Base-by-base conservation (phyloP, 345 rosid species). In the Carallia pectinifolia region DNA sequence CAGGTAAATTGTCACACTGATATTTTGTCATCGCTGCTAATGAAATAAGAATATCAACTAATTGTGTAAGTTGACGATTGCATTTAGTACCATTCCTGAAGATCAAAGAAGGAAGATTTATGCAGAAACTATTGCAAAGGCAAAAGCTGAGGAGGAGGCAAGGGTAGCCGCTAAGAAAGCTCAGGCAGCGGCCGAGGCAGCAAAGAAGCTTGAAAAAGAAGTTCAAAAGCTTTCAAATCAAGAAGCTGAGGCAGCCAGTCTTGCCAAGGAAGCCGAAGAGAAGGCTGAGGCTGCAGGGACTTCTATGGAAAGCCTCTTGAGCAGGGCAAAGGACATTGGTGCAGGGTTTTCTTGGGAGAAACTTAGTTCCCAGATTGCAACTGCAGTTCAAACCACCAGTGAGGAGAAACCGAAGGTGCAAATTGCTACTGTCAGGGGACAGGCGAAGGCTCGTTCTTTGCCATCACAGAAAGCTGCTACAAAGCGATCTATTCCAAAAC, bases 351-450 rank as follows among this genome's bases (percentile, higher is more conserved):
- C 96, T 23, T 86, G 93, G 87, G 89, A 85, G 7, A 88, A 87
- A 62, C 52, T 94, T 2, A 74, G 96, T 40, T 86, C 94, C 58
- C 94, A 91, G 82, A 31, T 91, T 13, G 40, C 85, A 5, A 83
- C 74, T 27, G 84, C 93, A 17, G 86, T 77, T 74, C 88, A 80
- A 70, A 82, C 80, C 38, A 64, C 80, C 2, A 59, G 56, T 0
- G 85, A 85, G 53, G 85, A 86, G 62, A 79, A 79, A 38, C 74
- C 85, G 5, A 80, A 80, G 65, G 89, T 85, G 58, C 96, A 89
- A 86, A 33, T 95, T 15, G 99, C 99, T 53, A 90, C 97, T 0
- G 85, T 90, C 2, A 80, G 97, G 71, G 99, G 99, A 70, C 97
- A 89, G 71, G 88, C 92, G 3, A 90, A 81, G 80, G 99, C 97